phyloP scores from a whole-genome alignment of 202 grass and related monocot species.

The Zizania palustris region DNA sequence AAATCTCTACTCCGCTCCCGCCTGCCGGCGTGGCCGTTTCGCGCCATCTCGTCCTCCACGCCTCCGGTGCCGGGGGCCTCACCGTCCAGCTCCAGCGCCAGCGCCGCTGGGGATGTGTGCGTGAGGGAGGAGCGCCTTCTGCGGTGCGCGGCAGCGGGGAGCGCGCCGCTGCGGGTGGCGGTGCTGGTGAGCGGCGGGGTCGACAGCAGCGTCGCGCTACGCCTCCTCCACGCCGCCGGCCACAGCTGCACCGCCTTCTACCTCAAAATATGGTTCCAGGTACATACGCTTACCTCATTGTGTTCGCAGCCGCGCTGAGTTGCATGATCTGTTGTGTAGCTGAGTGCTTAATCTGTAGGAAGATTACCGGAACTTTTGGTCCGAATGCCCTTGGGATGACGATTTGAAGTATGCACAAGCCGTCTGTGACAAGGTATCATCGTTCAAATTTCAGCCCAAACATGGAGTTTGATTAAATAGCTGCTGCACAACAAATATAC shows the following conservation, averaged over 20 bases:
- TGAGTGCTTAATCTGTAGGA: slow-evolving; percentile 56
- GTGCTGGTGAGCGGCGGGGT: slow-evolving; percentile 93
- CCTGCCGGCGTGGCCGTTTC: slow-evolving; percentile 5
- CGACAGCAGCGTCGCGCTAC: slow-evolving; percentile 90
- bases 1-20: slow-evolving; percentile 19
- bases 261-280: slow-evolving; percentile 99
- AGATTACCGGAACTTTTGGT: slow-evolving; percentile 97
- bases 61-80: slow-evolving; percentile 14
- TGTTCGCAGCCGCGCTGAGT: background rate
- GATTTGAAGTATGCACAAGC: slow-evolving; percentile 84
- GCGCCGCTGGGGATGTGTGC: background rate
- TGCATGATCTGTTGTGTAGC: background rate
- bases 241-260: slow-evolving; percentile 92
- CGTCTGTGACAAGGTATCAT: slow-evolving; percentile 81
- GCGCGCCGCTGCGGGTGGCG: slow-evolving; percentile 58
- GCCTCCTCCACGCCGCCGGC: slow-evolving; percentile 86
- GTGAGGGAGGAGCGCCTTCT: slow-evolving; percentile 44
- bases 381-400: slow-evolving; percentile 96
- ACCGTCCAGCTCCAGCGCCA: background rate
- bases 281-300: background rate
- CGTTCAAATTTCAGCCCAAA: slow-evolving; percentile 21
- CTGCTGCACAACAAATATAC: background rate
- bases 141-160: slow-evolving; percentile 48
- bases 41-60: slow-evolving; percentile 22
- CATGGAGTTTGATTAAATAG: slow-evolving; percentile 27